These are phyloP conservation scores for Clavulina sp. DNA, from an alignment of 768 basidiomycete species.

Conservation along the genomic window DNA sequence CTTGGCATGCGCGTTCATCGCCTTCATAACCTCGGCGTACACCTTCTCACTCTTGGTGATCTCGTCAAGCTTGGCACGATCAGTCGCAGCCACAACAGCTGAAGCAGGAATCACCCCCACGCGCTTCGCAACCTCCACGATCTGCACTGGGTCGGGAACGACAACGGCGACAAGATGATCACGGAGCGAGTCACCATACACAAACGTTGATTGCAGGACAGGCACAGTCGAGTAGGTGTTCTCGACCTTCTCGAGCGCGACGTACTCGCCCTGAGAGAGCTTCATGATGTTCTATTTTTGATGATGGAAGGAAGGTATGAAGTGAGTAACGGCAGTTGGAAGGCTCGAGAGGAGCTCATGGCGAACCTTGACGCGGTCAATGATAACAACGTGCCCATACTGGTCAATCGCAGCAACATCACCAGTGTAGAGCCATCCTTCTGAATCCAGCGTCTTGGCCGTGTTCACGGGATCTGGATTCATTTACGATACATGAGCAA, in stretches of 20 bases:
- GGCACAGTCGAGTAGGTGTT: slow-evolving; percentile 56
- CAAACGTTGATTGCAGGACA: slow-evolving; percentile 59
- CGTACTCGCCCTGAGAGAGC: slow-evolving; percentile 94
- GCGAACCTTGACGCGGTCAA: slow-evolving; percentile 91
- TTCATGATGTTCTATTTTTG: slow-evolving; percentile 99
- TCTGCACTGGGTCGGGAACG: slow-evolving; percentile 62
- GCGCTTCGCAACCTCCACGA: slow-evolving; percentile 39
- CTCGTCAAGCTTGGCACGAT: slow-evolving; percentile 31
- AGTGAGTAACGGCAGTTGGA: too few species aligned
- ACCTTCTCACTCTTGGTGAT: slow-evolving; percentile 47
- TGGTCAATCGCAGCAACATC: slow-evolving; percentile 74
- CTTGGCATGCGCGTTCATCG: slow-evolving; percentile 42
- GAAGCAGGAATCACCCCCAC: slow-evolving; percentile 23
- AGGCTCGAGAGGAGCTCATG: too few species aligned
- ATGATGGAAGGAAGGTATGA: too few species aligned
- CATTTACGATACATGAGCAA: neutral
- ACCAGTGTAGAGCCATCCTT: slow-evolving; percentile 87
- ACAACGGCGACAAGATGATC: slow-evolving; percentile 76
- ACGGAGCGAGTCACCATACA: slow-evolving; percentile 81
- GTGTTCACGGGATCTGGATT: slow-evolving; percentile 36
- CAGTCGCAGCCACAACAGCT: slow-evolving; percentile 20
- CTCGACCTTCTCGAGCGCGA: slow-evolving; percentile 92
- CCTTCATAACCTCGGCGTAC: slow-evolving; percentile 32
- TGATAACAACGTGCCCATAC: slow-evolving; percentile 67
- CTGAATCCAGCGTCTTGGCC: slow-evolving; percentile 54